Evolutionary conservation across 345 rosid genomes (phyloP).

Genomic region (Kandelia obovata): DNA sequence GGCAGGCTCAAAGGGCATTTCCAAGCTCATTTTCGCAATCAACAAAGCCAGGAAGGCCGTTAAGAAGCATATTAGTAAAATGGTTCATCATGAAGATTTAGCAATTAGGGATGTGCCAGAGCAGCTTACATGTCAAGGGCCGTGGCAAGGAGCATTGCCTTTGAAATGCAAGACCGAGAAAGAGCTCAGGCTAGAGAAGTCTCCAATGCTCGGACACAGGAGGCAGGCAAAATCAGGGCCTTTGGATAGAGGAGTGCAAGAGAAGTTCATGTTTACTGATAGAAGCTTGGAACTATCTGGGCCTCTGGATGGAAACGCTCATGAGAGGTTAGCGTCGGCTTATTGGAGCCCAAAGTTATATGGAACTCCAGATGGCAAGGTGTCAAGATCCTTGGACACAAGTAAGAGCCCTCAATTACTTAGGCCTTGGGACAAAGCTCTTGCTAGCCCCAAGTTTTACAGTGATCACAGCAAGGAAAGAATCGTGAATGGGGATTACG

Average conservation of each 20-base stretch:
- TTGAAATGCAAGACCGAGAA: slow-evolving; percentile 37
- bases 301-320: slow-evolving; percentile 51
- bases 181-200: slow-evolving; percentile 29
- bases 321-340: slow-evolving; percentile 45
- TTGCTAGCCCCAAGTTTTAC: slow-evolving; percentile 43
- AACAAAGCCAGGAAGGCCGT: slow-evolving; percentile 41
- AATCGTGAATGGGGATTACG: slow-evolving; percentile 19
- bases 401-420: slow-evolving; percentile 45
- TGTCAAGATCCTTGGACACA: slow-evolving; percentile 4
- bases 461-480: slow-evolving; percentile 20
- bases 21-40: slow-evolving; percentile 43
- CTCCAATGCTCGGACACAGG: slow-evolving; percentile 27
- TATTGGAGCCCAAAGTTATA: slow-evolving; percentile 43
- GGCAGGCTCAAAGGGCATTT: slow-evolving; percentile 17
- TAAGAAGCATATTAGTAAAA: slow-evolving; percentile 40
- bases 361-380: slow-evolving; percentile 40
- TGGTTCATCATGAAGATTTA: slow-evolving; percentile 35
- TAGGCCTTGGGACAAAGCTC: slow-evolving; percentile 41
- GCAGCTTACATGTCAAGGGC: slow-evolving; percentile 23
- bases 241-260: slow-evolving; percentile 38
- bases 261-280: slow-evolving; percentile 26
- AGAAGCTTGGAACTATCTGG: slow-evolving; percentile 54
- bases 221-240: slow-evolving; percentile 70
- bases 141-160: slow-evolving; percentile 25
- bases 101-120: slow-evolving; percentile 32